Evolutionary conservation across 2,329 filamentous ascomycete species (phyloP).

Genomic region (Dactylonectria macrodidyma): DNA sequence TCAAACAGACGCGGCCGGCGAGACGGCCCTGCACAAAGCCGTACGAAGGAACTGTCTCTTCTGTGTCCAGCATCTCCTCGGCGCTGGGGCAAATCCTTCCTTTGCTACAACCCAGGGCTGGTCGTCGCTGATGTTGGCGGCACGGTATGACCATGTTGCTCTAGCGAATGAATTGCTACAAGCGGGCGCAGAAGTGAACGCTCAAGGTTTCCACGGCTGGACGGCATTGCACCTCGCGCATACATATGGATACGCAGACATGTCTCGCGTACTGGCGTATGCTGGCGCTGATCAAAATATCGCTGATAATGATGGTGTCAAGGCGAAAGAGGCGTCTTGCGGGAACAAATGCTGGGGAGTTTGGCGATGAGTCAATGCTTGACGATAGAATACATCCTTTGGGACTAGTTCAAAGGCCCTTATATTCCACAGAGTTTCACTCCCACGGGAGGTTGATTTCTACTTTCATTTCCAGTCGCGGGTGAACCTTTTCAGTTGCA

Average conservation of each 20-base stretch:
- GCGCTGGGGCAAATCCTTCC: not conserved
- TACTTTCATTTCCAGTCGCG: too few relatives aligned
- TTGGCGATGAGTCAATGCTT: too few relatives aligned
- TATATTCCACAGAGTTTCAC: too few relatives aligned
- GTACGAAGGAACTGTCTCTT: not conserved
- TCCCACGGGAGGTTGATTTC: too few relatives aligned
- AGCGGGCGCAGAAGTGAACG: not conserved
- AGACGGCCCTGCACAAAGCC: not conserved
- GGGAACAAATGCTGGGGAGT: not conserved
- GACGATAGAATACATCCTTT: too few relatives aligned
- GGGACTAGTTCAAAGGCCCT: too few relatives aligned
- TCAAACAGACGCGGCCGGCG: not conserved
- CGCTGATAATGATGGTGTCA: constrained; percentile 6
- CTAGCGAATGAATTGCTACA: not conserved
- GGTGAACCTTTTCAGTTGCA: too few relatives aligned
- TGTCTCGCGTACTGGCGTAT: not conserved
- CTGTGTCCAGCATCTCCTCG: not conserved
- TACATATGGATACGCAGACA: not conserved
- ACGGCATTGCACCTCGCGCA: not conserved
- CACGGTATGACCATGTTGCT: not conserved
- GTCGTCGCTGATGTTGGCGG: constrained; percentile 10
- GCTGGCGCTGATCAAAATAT: constrained; percentile 2
- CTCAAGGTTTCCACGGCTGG: constrained; percentile 7
- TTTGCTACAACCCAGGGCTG: not conserved
- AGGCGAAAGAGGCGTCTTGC: not conserved